Conservation (phyloP, 2,329 filamentous ascomycete species). For the Aspergillus sp. region DNA sequence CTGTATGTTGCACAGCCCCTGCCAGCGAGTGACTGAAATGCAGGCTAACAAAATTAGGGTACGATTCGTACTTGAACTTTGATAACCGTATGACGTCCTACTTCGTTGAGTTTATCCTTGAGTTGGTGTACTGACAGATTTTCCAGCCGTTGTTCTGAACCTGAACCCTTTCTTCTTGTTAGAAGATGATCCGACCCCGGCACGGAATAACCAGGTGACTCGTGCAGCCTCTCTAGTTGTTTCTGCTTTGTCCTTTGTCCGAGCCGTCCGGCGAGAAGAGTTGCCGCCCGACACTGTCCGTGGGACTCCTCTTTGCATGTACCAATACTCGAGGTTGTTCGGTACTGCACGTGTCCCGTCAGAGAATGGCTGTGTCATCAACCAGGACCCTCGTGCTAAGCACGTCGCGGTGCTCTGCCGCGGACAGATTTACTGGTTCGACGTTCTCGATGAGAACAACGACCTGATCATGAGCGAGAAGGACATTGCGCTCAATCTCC, state of each 20-base stretch:
- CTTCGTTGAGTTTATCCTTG: background rate
- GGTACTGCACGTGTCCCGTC: conserved; percentile 92
- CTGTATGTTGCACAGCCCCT: conserved; percentile 54
- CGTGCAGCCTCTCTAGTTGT: conserved; percentile 85
- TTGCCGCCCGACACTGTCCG: conserved; percentile 80
- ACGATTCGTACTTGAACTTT: conserved; percentile 96
- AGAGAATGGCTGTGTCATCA: conserved; percentile 89
- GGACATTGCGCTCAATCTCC: conserved; percentile 82
- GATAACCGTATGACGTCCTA: conserved; percentile 61
- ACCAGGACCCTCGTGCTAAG: conserved; percentile 86
- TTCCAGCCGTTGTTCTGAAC: conserved; percentile 75
- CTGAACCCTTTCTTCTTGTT: conserved; percentile 96
- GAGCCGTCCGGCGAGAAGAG: conserved; percentile 88
- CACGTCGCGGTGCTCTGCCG: conserved; percentile 90
- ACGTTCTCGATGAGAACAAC: conserved; percentile 87
- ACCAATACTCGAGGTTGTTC: conserved; percentile 92
- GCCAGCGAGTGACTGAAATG: background rate
- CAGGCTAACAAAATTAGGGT: conserved; percentile 57
- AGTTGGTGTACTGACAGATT: conserved; percentile 7
- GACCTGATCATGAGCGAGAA: conserved; percentile 97
- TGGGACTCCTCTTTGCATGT: conserved; percentile 89
- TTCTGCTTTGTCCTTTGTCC: conserved; percentile 84
- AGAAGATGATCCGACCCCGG: conserved; percentile 94
- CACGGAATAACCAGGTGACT: conserved; percentile 92
- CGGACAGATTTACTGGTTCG: conserved; percentile 98